Base-by-base conservation (phyloP, 306 rosid genomes). In the Lathyrus oleraceus region DNA sequence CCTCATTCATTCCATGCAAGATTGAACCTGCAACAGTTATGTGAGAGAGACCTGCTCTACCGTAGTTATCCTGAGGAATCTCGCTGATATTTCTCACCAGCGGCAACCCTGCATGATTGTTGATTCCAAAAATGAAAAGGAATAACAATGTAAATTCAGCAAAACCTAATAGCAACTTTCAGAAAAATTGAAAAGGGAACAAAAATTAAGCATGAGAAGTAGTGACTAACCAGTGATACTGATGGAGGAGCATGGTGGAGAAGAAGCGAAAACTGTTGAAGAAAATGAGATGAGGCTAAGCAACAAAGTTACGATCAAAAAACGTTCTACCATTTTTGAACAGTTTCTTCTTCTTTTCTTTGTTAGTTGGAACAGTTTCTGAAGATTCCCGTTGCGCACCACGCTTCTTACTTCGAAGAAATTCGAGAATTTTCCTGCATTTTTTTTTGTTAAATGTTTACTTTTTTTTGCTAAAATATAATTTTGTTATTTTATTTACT, bases 1-100 rank as follows among this genome's bases (percentile, higher is more conserved):
- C 99, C 99, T 94, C 97, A 73, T 85, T 91, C 92, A 91, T 57
- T 60, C 96, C 97, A 56, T 91, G 97, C 84, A 83, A 64, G 63
- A 84, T 2, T 30, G 99, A 84, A 58, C 97, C 95, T 10, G 87
- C 95, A 82, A 91, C 70, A 38, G 97, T 91, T 14, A 85, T 81
- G 70, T 94, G 99, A 12, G 92, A 87, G 69, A 90, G 82, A 66
- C 99, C 97, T 47, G 74, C 79, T 78, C 96, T 86, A 44, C 89
- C 96, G 74, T 85, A 88, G 86, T 76, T 82, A 80, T 80, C 77
- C 78, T 88, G 90, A 63, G 86, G 91, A 85, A 86, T 86, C 82
- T 86, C 92, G 71, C 88, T 87, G 65, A 94, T 91, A 73, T 91
- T 94, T 81, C 91, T 84, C 10, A 94, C 89, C 1, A 87, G 56